A percentile compares a stretch with the other conserved stretches of the same genome.
Conservation (phyloP, 2,329 filamentous ascomycete genomes). For the Plectosphaerella sp. region DNA sequence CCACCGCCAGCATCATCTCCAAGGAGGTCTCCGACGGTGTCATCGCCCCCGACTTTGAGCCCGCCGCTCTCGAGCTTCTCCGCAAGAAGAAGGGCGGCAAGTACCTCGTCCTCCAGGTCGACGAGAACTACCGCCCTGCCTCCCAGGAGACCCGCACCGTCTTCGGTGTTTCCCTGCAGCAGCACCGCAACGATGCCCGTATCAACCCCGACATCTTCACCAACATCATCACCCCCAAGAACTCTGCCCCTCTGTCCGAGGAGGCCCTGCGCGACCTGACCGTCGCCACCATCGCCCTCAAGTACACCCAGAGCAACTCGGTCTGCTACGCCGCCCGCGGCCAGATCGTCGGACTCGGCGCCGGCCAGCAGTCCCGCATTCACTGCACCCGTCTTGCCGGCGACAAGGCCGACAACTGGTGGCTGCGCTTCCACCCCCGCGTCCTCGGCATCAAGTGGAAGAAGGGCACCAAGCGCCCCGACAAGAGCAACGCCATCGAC, state of each 20-base stretch:
- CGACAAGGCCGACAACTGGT: slow-evolving; percentile 99
- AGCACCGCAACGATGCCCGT: slow-evolving; percentile 87
- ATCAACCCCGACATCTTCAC: slow-evolving; percentile 84
- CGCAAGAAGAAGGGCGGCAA: slow-evolving; percentile 98
- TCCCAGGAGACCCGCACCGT: slow-evolving; percentile 82
- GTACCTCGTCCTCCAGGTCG: slow-evolving; percentile 94
- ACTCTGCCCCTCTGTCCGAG: slow-evolving; percentile 67
- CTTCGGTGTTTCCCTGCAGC: slow-evolving; percentile 82
- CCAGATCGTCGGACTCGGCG: slow-evolving; percentile 89
- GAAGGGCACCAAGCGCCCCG: slow-evolving; percentile 91
- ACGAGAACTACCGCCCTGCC: slow-evolving; percentile 76
- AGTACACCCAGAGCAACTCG: slow-evolving; percentile 99
- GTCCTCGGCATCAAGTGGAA: slow-evolving; percentile 91
- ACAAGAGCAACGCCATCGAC: slow-evolving; percentile 98
- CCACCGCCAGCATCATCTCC: slow-evolving; percentile 95
- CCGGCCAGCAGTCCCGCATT: slow-evolving; percentile 95
- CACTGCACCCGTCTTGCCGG: slow-evolving; percentile 97
- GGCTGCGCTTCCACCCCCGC: slow-evolving; percentile 94
- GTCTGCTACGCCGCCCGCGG: slow-evolving; percentile 96
- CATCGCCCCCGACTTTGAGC: slow-evolving; percentile 82
- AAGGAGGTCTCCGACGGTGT: slow-evolving; percentile 97
- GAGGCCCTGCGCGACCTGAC: slow-evolving; percentile 84
- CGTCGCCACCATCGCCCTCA: slow-evolving; percentile 92
- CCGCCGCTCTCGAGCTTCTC: slow-evolving; percentile 83
- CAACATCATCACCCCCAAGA: slow-evolving; percentile 82